A percentile compares a stretch with the other conserved stretches of the same genome.
These are phyloP conservation scores for Stachybotrys chlorohalonatus DNA, from an alignment of 2,329 filamentous ascomycete genomes.

Conservation along the genomic window DNA sequence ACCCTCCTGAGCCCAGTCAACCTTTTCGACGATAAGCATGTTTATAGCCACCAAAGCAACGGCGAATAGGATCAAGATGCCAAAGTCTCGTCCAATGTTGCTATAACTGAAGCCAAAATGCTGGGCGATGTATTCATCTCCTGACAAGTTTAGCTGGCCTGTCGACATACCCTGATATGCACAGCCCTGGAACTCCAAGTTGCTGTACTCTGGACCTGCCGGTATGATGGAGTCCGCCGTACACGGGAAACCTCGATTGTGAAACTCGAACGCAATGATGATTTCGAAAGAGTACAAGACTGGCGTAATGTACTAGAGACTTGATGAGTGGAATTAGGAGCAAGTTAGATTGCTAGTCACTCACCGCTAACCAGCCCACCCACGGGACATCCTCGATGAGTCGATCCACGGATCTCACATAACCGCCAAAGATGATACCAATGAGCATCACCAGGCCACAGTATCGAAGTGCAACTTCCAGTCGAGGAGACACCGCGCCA, in stretches of 20 bases:
- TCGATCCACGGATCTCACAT: conserved; percentile 2
- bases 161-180: conserved; percentile 41
- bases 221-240: conserved; percentile 28
- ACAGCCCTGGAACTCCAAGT: conserved; percentile 31
- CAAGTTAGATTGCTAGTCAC: not conserved
- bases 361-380: conserved; percentile 4
- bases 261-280: conserved; percentile 64
- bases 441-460: conserved; percentile 1
- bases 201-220: conserved; percentile 30
- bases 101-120: conserved; percentile 2
- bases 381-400: conserved; percentile 2
- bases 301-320: not conserved
- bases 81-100: conserved; percentile 35
- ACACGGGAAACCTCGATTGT: conserved; percentile 1
- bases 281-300: conserved; percentile 66
- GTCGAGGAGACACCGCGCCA: conserved; percentile 19
- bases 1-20: not conserved
- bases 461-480: conserved; percentile 3
- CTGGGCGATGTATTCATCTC: conserved; percentile 1
- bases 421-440: conserved; percentile 3
- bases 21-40: conserved; percentile 1
- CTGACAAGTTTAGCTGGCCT: conserved; percentile 1
- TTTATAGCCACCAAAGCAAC: conserved; percentile 1
- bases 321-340: not conserved
- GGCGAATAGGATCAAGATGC: conserved; percentile 18